These are phyloP conservation scores for Starmerella apicola DNA, from an alignment of 805 yeast species.

Conservation along the genomic window DNA sequence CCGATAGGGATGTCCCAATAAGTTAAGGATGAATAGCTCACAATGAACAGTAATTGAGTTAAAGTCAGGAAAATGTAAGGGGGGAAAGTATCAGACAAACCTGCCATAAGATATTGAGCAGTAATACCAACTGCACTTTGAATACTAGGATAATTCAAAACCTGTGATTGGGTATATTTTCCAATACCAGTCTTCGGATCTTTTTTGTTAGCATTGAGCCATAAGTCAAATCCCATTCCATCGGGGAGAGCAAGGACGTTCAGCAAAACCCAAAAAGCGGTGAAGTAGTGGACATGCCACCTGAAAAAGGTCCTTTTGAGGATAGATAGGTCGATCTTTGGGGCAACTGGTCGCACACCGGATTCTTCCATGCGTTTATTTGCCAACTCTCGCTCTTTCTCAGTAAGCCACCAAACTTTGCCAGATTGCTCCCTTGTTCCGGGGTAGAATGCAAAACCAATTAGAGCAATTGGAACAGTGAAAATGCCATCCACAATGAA, in stretches of 20 bases:
- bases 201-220: conserved; percentile 27
- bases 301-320: conserved; percentile 21
- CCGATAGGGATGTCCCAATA: conserved; percentile 34
- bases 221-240: conserved; percentile 32
- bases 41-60: conserved; percentile 28
- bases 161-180: conserved; percentile 27
- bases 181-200: conserved; percentile 14
- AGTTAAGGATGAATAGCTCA: conserved; percentile 30
- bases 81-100: conserved; percentile 30
- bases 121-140: conserved; percentile 34
- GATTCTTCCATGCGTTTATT: conserved; percentile 23
- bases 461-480: conserved; percentile 29
- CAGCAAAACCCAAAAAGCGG: conserved; percentile 29
- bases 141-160: conserved; percentile 33
- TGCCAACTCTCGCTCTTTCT: conserved; percentile 27
- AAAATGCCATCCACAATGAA: conserved; percentile 50
- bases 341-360: conserved; percentile 22
- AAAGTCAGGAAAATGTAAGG: conserved; percentile 30
- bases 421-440: conserved; percentile 39
- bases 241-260: conserved; percentile 33
- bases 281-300: conserved; percentile 28
- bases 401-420: conserved; percentile 26
- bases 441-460: conserved; percentile 36
- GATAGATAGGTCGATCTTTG: conserved; percentile 13
- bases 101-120: conserved; percentile 32